Conservation (phyloP, 192 early-diverging fungal species). For the Geranomyces michiganensis region DNA sequence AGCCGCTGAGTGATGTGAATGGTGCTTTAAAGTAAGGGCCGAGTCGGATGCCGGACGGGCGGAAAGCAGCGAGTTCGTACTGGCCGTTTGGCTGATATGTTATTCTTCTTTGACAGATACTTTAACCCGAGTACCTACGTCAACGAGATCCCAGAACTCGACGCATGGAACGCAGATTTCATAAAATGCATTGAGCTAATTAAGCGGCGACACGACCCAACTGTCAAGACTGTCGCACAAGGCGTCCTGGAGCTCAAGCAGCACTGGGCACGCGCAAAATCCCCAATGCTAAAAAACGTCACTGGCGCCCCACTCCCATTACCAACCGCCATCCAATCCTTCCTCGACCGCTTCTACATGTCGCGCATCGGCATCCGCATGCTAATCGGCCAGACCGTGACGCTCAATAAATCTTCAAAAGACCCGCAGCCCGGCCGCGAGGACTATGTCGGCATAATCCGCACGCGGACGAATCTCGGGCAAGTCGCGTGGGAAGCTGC, state of each 20-base stretch:
- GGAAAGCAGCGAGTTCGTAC: too few species aligned
- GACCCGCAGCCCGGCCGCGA: slow-evolving; percentile 22
- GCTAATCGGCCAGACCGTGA: slow-evolving; percentile 79
- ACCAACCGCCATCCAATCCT: slow-evolving; percentile 79
- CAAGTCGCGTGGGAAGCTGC: slow-evolving; percentile 87
- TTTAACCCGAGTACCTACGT: slow-evolving; percentile 25
- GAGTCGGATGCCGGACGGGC: too few species aligned
- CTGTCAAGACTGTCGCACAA: slow-evolving; percentile 86
- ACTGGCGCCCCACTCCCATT: slow-evolving; percentile 35
- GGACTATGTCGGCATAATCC: slow-evolving; percentile 93
- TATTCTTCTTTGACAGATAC: slow-evolving; percentile 6
- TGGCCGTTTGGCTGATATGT: too few species aligned
- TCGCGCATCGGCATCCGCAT: slow-evolving; percentile 98
- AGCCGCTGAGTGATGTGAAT: background rate
- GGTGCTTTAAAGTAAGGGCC: background rate
- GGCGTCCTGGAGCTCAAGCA: slow-evolving; percentile 93
- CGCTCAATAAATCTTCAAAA: slow-evolving; percentile 39
- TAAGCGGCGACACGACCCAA: slow-evolving; percentile 91
- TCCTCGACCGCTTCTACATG: slow-evolving; percentile 95
- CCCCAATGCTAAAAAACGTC: slow-evolving; percentile 26
- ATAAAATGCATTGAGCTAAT: slow-evolving; percentile 88
- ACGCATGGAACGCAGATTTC: slow-evolving; percentile 57
- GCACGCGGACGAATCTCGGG: slow-evolving; percentile 80
- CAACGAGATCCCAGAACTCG: slow-evolving; percentile 33
- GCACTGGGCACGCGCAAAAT: slow-evolving; percentile 50